Evolutionary conservation across 768 basidiomycete genomes (phyloP).

Genomic region (Suillus fuscotomentosus): DNA sequence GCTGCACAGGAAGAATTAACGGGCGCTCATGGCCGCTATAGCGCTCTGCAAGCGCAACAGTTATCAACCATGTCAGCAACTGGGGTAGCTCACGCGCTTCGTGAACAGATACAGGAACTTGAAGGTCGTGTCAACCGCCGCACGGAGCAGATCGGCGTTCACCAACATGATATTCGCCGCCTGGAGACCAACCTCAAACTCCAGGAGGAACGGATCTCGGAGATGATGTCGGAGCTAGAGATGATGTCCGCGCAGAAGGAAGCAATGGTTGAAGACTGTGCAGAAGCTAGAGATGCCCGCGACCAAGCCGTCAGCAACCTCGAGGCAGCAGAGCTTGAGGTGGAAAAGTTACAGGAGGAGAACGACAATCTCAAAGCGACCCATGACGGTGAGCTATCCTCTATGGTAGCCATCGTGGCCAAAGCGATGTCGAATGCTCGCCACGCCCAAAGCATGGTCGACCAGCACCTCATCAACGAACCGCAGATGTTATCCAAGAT

Average conservation of each 20-base stretch:
- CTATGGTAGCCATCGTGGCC: slow-evolving; percentile 38
- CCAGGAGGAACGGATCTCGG: slow-evolving; percentile 70
- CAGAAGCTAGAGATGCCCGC: slow-evolving; percentile 69
- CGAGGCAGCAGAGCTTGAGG: slow-evolving; percentile 63
- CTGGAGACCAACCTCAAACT: slow-evolving; percentile 73
- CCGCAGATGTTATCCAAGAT: slow-evolving; percentile 10
- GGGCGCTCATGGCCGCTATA: slow-evolving; percentile 61
- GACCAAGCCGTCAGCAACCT: slow-evolving; percentile 56
- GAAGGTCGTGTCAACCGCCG: slow-evolving; percentile 62
- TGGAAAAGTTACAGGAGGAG: slow-evolving; percentile 44
- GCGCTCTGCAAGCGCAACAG: slow-evolving; percentile 62
- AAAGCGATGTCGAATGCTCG: slow-evolving; percentile 35
- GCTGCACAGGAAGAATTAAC: slow-evolving; percentile 51
- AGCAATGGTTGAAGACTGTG: slow-evolving; percentile 84
- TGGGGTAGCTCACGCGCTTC: slow-evolving; percentile 53
- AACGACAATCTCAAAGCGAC: slow-evolving; percentile 18
- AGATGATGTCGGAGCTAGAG: slow-evolving; percentile 72
- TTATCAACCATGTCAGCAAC: slow-evolving; percentile 59
- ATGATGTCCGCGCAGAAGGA: slow-evolving; percentile 64
- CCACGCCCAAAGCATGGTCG: slow-evolving; percentile 10
- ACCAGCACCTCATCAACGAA: slow-evolving; percentile 1
- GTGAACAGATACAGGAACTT: slow-evolving; percentile 66
- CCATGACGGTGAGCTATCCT: slow-evolving; percentile 34
- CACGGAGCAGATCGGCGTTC: slow-evolving; percentile 73
- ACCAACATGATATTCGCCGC: slow-evolving; percentile 76